phyloP scores from a whole-genome alignment of 2,329 filamentous ascomycete species.

The Dothideomycetidae sp. region DNA sequence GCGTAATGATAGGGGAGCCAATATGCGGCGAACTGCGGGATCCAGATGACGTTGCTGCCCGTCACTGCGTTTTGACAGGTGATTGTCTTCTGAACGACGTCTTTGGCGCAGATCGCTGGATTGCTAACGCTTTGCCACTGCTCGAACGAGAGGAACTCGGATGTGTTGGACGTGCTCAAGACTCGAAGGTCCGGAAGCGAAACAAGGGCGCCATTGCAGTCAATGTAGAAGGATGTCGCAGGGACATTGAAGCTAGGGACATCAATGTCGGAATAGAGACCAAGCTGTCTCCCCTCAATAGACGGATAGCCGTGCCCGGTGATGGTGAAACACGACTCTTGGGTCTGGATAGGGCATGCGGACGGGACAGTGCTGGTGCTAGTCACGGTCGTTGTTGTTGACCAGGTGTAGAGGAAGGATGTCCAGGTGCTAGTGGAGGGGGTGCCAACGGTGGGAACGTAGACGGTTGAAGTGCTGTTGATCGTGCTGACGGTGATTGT shows the following conservation, averaged over 20 bases:
- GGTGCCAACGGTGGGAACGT: not conserved
- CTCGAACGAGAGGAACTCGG: not conserved
- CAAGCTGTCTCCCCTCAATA: not conserved
- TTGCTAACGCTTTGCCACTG: not conserved
- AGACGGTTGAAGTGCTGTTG: not conserved
- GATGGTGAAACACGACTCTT: conserved; percentile 2
- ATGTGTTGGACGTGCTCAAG: not conserved
- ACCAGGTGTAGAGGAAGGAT: not conserved
- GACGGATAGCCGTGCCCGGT: not conserved
- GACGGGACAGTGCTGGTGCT: not conserved
- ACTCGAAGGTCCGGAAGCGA: not conserved
- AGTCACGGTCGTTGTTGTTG: not conserved
- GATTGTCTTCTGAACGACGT: not conserved
- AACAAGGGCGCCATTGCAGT: not conserved
- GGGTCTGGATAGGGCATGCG: conserved; percentile 3
- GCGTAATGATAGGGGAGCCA: not conserved
- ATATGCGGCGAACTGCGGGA: not conserved
- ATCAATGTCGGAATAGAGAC: not conserved
- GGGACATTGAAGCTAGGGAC: not conserved
- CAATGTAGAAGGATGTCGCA: not conserved
- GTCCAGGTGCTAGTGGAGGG: not conserved
- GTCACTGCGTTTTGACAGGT: not conserved
- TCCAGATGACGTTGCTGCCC: not conserved
- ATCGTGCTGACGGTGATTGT: not conserved
- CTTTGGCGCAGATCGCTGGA: not conserved